Percentiles rank a stretch among this genome's conserved stretches.
phyloP scores from a whole-genome alignment of 768 basidiomycete species.

The Mycena indigotica region DNA sequence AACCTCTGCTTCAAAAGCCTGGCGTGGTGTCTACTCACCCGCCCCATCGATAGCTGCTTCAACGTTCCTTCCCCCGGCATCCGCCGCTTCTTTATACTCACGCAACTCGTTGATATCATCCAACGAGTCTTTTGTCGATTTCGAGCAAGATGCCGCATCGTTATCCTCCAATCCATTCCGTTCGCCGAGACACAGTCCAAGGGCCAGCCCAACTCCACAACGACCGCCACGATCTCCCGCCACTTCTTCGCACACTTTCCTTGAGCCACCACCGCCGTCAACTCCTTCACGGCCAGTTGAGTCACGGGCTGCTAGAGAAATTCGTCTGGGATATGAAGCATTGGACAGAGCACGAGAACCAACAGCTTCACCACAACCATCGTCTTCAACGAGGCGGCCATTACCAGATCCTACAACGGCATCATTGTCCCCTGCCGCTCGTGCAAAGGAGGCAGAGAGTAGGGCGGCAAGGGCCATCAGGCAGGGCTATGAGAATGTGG shows the following conservation, averaged over 20 bases:
- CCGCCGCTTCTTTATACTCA: slow-evolving; percentile 7
- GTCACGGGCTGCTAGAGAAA: background rate
- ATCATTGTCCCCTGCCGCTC: background rate
- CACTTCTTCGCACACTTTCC: background rate
- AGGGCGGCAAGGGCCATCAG: slow-evolving; percentile 19
- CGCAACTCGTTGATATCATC: slow-evolving; percentile 8
- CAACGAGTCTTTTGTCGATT: slow-evolving; percentile 13
- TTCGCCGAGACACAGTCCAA: slow-evolving; percentile 2
- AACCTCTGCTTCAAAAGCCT: slow-evolving; percentile 6
- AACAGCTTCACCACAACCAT: background rate
- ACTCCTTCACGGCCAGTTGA: background rate
- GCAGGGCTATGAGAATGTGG: slow-evolving; percentile 16
- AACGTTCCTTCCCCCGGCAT: slow-evolving; percentile 4
- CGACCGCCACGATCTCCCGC: background rate
- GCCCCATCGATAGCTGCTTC: slow-evolving; percentile 5
- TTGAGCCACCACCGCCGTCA: background rate
- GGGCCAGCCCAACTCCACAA: background rate
- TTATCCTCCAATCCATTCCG: slow-evolving; percentile 15
- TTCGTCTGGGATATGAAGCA: background rate
- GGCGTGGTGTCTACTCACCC: slow-evolving; percentile 10
- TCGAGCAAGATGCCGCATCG: background rate
- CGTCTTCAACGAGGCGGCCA: background rate
- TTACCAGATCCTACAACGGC: background rate
- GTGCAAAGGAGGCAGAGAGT: background rate
- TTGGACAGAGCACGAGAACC: background rate